A percentile compares a stretch with the other conserved stretches of the same genome.
Evolutionary conservation across 257 asterid species (phyloP).

Genomic region (Dorcoceras hygrometricum): DNA sequence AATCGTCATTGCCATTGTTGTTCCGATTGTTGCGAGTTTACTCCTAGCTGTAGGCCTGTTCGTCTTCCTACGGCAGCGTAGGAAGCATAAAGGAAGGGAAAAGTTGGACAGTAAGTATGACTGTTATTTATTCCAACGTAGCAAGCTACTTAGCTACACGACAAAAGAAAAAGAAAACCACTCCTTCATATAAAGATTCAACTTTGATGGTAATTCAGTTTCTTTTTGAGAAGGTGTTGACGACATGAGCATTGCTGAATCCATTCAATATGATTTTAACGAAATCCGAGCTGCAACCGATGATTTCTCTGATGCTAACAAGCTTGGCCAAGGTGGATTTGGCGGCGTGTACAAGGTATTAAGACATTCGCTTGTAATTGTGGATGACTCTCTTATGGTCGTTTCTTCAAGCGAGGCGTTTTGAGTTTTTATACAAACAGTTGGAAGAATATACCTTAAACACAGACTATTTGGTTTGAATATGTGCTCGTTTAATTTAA

Average conservation of each 20-base stretch:
- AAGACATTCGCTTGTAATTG: too few species aligned
- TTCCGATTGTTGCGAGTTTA: not conserved
- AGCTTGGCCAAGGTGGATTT: slow-evolving; percentile 28
- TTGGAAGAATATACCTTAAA: not conserved
- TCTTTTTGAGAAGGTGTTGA: not conserved
- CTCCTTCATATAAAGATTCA: not conserved
- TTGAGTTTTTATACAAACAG: not conserved
- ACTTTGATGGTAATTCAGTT: not conserved
- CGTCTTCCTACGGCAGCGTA: not conserved
- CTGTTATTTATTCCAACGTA: not conserved
- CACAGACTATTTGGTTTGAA: not conserved
- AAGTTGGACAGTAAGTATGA: not conserved
- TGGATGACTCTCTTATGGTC: too few species aligned
- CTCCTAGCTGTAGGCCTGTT: not conserved
- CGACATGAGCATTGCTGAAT: not conserved
- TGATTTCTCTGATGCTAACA: slow-evolving; percentile 15
- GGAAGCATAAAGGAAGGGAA: not conserved
- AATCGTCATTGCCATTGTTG: not conserved
- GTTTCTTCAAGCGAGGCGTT: too few species aligned
- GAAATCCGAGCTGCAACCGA: slow-evolving; percentile 24
- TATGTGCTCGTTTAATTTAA: too few species aligned
- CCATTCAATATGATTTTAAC: slow-evolving; percentile 7
- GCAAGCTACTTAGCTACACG: not conserved
- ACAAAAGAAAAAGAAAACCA: not conserved
- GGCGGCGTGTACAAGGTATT: slow-evolving; percentile 27